Evolutionary conservation across 139 green algal genomes (phyloP).

Genomic region (Micractinium sp.): DNA sequence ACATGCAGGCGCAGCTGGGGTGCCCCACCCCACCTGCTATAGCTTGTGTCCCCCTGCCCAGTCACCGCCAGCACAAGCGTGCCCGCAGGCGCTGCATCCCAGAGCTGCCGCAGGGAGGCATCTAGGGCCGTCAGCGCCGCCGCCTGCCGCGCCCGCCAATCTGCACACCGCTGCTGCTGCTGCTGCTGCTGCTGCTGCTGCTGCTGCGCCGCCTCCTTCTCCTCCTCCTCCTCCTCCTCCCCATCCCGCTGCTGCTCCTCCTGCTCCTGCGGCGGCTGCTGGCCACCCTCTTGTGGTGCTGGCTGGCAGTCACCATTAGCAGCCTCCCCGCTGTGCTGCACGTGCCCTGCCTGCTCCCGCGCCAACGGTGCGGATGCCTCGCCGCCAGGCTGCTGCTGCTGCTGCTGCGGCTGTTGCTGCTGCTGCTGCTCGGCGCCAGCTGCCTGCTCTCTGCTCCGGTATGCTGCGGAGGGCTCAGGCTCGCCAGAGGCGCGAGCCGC

Average conservation of each 20-base stretch:
- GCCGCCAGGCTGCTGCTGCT: background rate
- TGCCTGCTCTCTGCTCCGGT: background rate
- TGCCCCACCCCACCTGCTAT: constrained; percentile 10
- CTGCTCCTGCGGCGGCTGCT: background rate
- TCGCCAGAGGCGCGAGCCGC: background rate
- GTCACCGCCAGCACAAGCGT: constrained; percentile 69
- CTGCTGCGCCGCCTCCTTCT: background rate
- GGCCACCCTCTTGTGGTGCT: background rate
- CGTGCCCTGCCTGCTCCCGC: background rate
- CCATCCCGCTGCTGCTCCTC: background rate
- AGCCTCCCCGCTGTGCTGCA: background rate
- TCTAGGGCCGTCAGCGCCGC: constrained; percentile 50
- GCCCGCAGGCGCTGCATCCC: constrained; percentile 51
- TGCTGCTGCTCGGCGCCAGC: background rate
- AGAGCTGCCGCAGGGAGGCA: constrained; percentile 50
- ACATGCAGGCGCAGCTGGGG: background rate
- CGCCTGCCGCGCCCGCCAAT: constrained; percentile 21
- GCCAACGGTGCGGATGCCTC: too few species aligned
- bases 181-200: constrained; percentile 34
- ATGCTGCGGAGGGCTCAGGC: background rate
- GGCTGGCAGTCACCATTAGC: background rate
- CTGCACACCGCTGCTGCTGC: background rate
- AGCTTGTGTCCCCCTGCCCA: constrained; percentile 67
- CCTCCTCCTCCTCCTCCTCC: too few species aligned
- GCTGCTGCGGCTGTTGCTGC: background rate